These are phyloP conservation scores for Triticum aestivum DNA, from an alignment of 176 grass and related monocot species.

Conservation along the genomic window DNA sequence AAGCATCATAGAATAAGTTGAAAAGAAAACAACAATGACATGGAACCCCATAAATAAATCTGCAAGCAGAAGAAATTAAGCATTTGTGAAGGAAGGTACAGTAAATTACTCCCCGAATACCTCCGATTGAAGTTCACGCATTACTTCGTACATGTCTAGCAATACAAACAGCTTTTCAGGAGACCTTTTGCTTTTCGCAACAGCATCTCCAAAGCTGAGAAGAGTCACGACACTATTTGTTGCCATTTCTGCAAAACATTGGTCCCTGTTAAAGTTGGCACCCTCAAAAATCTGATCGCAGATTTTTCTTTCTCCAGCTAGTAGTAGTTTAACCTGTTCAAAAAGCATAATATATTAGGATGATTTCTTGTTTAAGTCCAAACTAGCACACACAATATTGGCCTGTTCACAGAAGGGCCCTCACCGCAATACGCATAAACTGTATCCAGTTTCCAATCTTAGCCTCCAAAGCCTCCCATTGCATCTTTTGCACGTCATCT, in stretches of 20 bases:
- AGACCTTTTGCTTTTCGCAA: constrained; percentile 95
- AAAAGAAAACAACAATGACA: constrained; percentile 15
- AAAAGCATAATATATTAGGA: constrained; percentile 22
- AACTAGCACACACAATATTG: constrained; percentile 5
- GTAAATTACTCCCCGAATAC: constrained; percentile 40
- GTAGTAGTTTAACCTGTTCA: constrained; percentile 82
- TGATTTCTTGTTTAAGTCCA: constrained; percentile 6
- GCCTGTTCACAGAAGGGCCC: constrained; percentile 15
- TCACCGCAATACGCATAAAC: constrained; percentile 87
- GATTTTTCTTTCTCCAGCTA: constrained; percentile 84
- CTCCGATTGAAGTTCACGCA: constrained; percentile 84
- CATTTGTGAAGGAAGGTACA: not conserved
- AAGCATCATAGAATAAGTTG: constrained; percentile 16
- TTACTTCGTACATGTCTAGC: constrained; percentile 97
- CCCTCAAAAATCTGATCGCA: constrained; percentile 85
- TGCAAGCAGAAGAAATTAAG: constrained; percentile 3
- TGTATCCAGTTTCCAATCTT: constrained; percentile 99
- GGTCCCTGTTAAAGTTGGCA: constrained; percentile 63
- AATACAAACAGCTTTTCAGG: constrained; percentile 95
- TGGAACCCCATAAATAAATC: not conserved
- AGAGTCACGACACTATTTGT: constrained; percentile 71
- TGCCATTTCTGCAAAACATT: constrained; percentile 84
- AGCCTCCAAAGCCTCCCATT: constrained; percentile 91
- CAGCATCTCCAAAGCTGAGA: constrained; percentile 93
- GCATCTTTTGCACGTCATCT: constrained; percentile 98